Percentiles rank a stretch among this genome's conserved stretches.
Evolutionary conservation across 1,284 basidiomycete species (phyloP).

Genomic region (Fomitopsis palustris): DNA sequence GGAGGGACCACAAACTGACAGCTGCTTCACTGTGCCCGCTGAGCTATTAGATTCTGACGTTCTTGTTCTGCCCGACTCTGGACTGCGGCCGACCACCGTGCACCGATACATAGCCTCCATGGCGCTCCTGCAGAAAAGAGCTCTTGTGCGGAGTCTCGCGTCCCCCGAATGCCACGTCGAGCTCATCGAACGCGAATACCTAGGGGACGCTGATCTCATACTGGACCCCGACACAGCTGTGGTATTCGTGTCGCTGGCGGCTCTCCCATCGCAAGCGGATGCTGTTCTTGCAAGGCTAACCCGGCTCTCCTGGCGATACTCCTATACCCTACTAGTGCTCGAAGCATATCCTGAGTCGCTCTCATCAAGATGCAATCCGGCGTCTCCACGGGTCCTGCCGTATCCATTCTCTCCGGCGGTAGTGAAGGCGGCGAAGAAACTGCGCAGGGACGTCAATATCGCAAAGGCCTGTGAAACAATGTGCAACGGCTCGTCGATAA

Average conservation of each 20-base stretch:
- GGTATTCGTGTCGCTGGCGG: conserved; percentile 50
- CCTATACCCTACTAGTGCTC: conserved; percentile 53
- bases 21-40: conserved; percentile 26
- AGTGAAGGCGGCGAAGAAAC: conserved; percentile 59
- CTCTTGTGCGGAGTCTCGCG: conserved; percentile 47
- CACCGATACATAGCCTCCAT: conserved; percentile 70
- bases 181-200: conserved; percentile 57
- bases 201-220: conserved; percentile 54
- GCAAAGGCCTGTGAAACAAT: conserved; percentile 53
- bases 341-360: conserved; percentile 56
- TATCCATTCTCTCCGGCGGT: conserved; percentile 56
- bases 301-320: conserved; percentile 56
- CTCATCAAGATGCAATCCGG: conserved; percentile 19
- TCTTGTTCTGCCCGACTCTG: conserved; percentile 37
- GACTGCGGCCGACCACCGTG: conserved; percentile 29
- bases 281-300: conserved; percentile 37
- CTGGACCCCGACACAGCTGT: conserved; percentile 56
- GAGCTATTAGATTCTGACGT: conserved; percentile 49
- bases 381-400: conserved; percentile 27
- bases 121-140: conserved; percentile 61
- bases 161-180: conserved; percentile 43
- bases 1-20: neutral
- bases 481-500: conserved; percentile 35
- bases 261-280: conserved; percentile 50
- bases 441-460: conserved; percentile 57